A percentile compares a stretch with the other conserved stretches of the same genome.
Conservation (phyloP, 345 rosid genomes). For the Odontarrhena argentea region DNA sequence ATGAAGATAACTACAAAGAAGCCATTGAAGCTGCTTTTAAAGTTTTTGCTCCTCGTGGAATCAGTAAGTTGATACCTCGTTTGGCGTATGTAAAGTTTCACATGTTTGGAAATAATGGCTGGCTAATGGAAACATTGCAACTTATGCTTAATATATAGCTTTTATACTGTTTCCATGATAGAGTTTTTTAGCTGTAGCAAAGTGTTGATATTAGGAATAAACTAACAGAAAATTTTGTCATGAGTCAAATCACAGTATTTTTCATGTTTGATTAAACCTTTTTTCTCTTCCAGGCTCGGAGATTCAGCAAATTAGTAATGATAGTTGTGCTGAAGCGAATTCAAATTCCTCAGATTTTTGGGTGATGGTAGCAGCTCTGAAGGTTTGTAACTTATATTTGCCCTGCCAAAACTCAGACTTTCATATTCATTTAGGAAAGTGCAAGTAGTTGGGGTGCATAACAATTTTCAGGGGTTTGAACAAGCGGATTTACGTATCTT, state of each 20-base stretch:
- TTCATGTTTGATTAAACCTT: slow-evolving; percentile 2
- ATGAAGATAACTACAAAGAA: slow-evolving; percentile 96
- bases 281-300: slow-evolving; percentile 57
- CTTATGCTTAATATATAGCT: too few relatives aligned
- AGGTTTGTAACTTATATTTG: slow-evolving; percentile 59
- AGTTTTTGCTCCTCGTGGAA: slow-evolving; percentile 88
- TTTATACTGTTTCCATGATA: background rate
- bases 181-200: background rate
- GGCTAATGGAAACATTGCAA: too few relatives aligned
- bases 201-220: slow-evolving; percentile 2
- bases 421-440: slow-evolving; percentile 9
- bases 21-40: slow-evolving; percentile 88
- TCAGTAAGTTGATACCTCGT: slow-evolving; percentile 61
- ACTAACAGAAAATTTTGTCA: background rate
- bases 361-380: slow-evolving; percentile 97
- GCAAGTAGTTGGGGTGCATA: background rate
- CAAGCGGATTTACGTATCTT: background rate
- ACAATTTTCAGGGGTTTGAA: background rate
- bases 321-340: slow-evolving; percentile 63
- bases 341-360: slow-evolving; percentile 83
- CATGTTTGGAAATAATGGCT: too few relatives aligned
- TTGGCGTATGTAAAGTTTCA: slow-evolving; percentile 3
- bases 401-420: slow-evolving; percentile 7
- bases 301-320: slow-evolving; percentile 60
- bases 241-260: slow-evolving; percentile 13